A percentile compares a stretch with the other conserved stretches of the same genome.
These are phyloP conservation scores for Vigna nakashimae DNA, from an alignment of 306 rosid genomes.

Conservation along the genomic window DNA sequence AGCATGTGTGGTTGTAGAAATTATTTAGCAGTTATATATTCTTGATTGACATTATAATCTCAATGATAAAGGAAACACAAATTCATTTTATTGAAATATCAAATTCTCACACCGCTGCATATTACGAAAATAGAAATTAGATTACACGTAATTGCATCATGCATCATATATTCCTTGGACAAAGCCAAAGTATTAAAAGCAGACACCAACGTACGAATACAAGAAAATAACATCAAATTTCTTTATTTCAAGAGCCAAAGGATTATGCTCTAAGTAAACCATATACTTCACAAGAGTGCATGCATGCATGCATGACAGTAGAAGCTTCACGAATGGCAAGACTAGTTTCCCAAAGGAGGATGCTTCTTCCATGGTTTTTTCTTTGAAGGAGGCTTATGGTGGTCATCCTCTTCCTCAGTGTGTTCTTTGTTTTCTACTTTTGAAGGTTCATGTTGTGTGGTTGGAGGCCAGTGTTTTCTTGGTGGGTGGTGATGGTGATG, in stretches of 20 bases:
- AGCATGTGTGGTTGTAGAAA: no score
- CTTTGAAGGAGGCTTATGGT: neutral
- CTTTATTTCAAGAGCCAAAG: neutral
- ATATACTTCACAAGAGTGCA: neutral
- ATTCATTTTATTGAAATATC: neutral
- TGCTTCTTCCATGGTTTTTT: constrained; percentile 4
- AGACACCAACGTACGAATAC: neutral
- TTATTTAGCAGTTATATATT: no score
- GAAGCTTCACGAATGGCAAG: neutral
- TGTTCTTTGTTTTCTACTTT: neutral
- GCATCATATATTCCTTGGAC: neutral
- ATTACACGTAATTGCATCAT: neutral
- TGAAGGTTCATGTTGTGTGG: constrained; percentile 1
- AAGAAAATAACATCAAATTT: neutral
- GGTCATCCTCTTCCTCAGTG: neutral
- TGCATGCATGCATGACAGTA: neutral
- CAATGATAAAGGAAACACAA: neutral
- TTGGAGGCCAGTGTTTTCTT: constrained; percentile 17
- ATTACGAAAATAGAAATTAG: neutral
- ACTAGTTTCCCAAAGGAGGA: constrained; percentile 13
- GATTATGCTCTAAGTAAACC: neutral
- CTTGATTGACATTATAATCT: no score
- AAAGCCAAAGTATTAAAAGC: neutral
- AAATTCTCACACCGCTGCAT: neutral
- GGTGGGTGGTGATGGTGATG: neutral